Base-by-base conservation (phyloP, 257 asterid genomes). In the Gentiana macrophylla region DNA sequence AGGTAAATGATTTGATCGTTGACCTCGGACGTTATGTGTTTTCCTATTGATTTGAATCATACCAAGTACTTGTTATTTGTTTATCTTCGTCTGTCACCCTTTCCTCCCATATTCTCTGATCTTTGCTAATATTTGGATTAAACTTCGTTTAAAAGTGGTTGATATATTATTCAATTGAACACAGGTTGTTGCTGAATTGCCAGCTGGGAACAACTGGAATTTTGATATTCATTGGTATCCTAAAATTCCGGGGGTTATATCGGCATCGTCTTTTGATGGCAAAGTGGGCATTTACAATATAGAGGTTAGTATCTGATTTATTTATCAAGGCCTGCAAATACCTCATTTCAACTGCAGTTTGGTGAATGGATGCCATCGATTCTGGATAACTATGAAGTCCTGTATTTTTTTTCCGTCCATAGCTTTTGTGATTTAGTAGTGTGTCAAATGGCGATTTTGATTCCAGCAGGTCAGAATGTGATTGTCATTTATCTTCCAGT, bases 221-320 rank as follows among this genome's bases (percentile, higher is more conserved):
- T 92, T 92, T 66, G 98, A 92, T 63, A 78, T 88, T 2, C 98
- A 92, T 74, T 92, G 98, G 98, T 88, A 85, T 66, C 67, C 95
- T 1, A 88, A 73, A 77, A 84, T 89, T 68, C 97, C 97, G 24
- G 98, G 98, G 56, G 77, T 92, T 62, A 82, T 92, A 70, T 88
- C 97, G 62, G 94, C 98, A 61, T 92, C 98, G 60, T 92, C 98
- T 15, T 92, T 83, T 75, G 98, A 92, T 75, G 98, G 98, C 65
- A 92, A 83, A 75, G 80, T 92, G 58, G 97, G 97, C 69, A 79
- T 92, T 61, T 85, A 88, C 64, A 92, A 88, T 71, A 80, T 92
- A 52, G 95, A 92, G 98, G 98, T 85, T 49, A 62, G 74, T 71
- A n/a, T 62, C 24, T 41, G 15, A 4, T 49, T 43, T 41, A 41